Evolutionary conservation across 2,329 filamentous ascomycete species (phyloP), one percentile per base, ranked within the genome.

Genomic region (Colletotrichum falcatum): DNA sequence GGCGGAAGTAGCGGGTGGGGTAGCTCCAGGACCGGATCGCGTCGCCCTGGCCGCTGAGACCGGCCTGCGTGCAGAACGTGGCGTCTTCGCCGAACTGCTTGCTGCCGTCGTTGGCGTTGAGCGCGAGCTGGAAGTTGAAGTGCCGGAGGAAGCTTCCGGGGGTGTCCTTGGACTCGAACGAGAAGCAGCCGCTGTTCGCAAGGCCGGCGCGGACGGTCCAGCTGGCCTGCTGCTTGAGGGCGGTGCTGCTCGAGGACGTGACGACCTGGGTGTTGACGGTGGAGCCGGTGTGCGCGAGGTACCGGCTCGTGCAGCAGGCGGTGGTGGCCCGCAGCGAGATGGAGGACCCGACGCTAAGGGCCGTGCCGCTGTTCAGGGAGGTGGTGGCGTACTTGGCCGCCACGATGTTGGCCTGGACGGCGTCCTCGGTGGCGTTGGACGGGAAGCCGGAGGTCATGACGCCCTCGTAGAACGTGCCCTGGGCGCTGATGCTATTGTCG

Each of bases 401-500:
- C 0, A 88, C 87, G 66, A 91, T 87, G 74, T 91, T 81, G 61
- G 86, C 87, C 77, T 90, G 88, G 0, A 90, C 87, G 0, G 82
- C 77, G 76, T 84, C 83, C 77, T 91, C 89, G 3, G 84, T 88
- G 14, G 82, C 83, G 72, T 91, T 88, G 2, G 86, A 83, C 0
- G 89, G 89, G 74, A 90, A 91, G 0, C 88, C 88, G 0, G 82
- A 79, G 18, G 88, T 91, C 88, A 91, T 89, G 30, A 87, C 88
- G 30, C 89, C 89, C 78, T 91, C 89, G 77, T 91, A 89, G 75
- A 89, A 90, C 0, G 89, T 91, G 33, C 89, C 89, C 75, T 90
- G 87, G 0, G 83, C 89, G 56, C 86, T 75, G 74, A 82, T 80
- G 75, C 87, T 89, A 79, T 90, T 92, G 74, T 91, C 90, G 9